Percentiles rank a stretch among this genome's conserved stretches.
phyloP scores from a whole-genome alignment of 371 early-diverging fungal genomes.

The Pancytospora epiphaga region DNA sequence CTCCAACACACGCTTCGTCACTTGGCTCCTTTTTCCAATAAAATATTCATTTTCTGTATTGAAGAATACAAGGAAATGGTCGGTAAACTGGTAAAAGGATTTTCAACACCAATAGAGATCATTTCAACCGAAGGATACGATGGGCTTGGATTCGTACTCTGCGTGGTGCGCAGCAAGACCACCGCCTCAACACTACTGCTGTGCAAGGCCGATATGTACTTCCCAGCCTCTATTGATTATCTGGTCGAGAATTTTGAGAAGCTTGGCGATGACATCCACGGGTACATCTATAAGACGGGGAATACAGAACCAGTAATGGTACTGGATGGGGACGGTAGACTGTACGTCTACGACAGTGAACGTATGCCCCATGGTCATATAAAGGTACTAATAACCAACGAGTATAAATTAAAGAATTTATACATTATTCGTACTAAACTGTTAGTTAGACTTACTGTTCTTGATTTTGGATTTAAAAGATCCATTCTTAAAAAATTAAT shows the following conservation, averaged over 20 bases:
- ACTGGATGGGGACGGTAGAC: neutral
- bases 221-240: neutral
- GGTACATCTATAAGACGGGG: neutral
- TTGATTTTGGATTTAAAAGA: neutral
- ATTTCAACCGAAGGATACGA: neutral
- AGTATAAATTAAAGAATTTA: neutral
- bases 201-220: slow-evolving; percentile 5
- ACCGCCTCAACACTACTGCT: neutral
- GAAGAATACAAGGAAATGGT: neutral
- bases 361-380: neutral
- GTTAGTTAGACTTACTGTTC: neutral
- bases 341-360: neutral
- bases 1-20: neutral
- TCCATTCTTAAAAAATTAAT: neutral
- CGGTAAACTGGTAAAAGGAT: neutral
- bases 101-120: neutral
- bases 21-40: neutral
- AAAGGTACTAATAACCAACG: neutral
- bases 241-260: neutral
- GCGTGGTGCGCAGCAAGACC: neutral
- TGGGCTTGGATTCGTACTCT: neutral
- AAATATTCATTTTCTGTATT: slow-evolving; percentile 2
- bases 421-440: neutral
- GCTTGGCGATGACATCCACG: neutral
- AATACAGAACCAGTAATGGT: neutral